Base-by-base conservation (phyloP, 257 asterid genomes). In the Fraxinus pennsylvanica region DNA sequence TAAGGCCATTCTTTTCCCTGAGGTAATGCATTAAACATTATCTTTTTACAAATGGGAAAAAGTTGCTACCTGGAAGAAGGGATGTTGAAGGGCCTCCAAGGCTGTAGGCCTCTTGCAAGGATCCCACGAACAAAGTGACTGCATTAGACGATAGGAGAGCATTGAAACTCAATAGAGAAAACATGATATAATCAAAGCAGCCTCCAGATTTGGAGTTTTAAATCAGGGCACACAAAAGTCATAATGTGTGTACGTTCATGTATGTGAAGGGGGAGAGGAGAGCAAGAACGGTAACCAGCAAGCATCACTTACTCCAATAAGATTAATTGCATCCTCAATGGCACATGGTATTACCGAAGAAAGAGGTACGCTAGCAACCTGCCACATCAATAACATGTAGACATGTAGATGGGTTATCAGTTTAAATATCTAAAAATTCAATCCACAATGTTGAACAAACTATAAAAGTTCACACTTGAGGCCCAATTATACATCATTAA, bases 111-210 rank as follows among this genome's bases (percentile, higher is more conserved):
- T 89, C 87, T 88, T 89, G 80, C 88, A 75, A 57, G 99, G 99
- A 86, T 95, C 85, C 99, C 99, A 95, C 3, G 98, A 90, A 77
- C 99, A 95, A 52, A 93, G 96, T 38, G 94, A 88, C 98, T 93
- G 67, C 74, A 86, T 54, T 70, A 75, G 72, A 69, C 59, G 33
- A 47, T 13, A 3, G 47, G 74, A 80, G 77, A 33, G 47, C 27
- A 54, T 6, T 54, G 54, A 47, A 61, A 78, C 45, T 59, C 38
- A 75, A 39, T 0, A 30, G 38, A 19, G 14, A 76, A 8, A 71
- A 71, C 19, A 71, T 43, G 21, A n/a, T 39, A 47, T 3, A 15
- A n/a, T 36, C 74, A n/a, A 39, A 39, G 22, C 2, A 38, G 63
- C 21, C 21, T 36, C 47, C 61, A 52, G 65, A 30, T 52, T 43